These are phyloP conservation scores for Crotalaria pallida DNA, from an alignment of 306 rosid genomes.

Conservation along the genomic window DNA sequence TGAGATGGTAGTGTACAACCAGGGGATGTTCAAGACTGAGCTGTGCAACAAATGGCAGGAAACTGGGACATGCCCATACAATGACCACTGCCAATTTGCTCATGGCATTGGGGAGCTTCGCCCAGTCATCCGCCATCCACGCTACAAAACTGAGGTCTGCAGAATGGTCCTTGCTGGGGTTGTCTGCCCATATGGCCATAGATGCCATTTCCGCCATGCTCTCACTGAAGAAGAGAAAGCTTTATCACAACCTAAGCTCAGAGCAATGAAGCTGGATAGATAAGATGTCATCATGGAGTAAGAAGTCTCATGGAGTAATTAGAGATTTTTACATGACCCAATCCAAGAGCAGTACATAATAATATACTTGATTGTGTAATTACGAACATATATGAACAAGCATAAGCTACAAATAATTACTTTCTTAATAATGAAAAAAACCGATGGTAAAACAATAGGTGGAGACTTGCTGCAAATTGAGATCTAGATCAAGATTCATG, in stretches of 20 bases:
- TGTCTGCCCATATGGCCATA: constrained; percentile 79
- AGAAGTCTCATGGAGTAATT: constrained; percentile 11
- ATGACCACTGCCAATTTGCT: constrained; percentile 75
- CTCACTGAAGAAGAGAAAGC: constrained; percentile 64
- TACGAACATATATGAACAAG: constrained; percentile 31
- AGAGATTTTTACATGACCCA: constrained; percentile 16
- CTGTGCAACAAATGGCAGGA: constrained; percentile 95
- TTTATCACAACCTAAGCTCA: constrained; percentile 34
- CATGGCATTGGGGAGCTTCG: constrained; percentile 88
- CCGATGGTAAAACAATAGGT: not conserved
- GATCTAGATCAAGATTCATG: constrained; percentile 19
- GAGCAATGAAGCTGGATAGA: constrained; percentile 39
- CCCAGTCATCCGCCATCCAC: constrained; percentile 90
- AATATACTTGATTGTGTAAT: constrained; percentile 34
- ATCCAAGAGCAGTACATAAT: constrained; percentile 33
- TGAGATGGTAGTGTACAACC: constrained; percentile 69
- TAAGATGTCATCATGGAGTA: not conserved
- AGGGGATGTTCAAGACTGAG: constrained; percentile 92
- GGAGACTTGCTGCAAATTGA: constrained; percentile 19
- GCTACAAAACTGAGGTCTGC: constrained; percentile 93
- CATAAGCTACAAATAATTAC: constrained; percentile 25
- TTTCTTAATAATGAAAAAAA: constrained; percentile 9
- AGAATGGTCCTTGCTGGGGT: constrained; percentile 77
- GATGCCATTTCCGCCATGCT: constrained; percentile 97
- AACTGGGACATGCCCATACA: constrained; percentile 79